phyloP scores from a whole-genome alignment of 129 eudicot species.

The Kitagawia praeruptora region DNA sequence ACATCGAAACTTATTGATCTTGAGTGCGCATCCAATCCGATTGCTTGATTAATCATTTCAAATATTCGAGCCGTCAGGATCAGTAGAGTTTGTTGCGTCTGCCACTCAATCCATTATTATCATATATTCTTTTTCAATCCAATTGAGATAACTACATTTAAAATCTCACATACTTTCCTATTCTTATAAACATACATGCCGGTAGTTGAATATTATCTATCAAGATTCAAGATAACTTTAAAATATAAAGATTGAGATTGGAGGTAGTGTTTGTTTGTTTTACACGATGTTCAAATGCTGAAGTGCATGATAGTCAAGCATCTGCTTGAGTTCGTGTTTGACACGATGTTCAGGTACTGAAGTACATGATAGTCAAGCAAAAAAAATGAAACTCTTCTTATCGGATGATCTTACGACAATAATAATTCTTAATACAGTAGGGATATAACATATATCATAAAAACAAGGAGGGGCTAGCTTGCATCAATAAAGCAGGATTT shows the following conservation, averaged over 20 bases:
- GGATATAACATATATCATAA: neutral
- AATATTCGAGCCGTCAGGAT: neutral
- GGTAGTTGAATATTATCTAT: neutral
- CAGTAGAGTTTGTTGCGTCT: neutral
- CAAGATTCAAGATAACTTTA: neutral
- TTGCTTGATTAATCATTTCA: neutral
- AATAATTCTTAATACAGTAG: neutral
- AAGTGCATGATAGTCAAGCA: neutral
- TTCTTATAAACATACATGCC: neutral
- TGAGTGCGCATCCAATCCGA: neutral
- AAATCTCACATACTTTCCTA: neutral
- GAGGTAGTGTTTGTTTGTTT: neutral
- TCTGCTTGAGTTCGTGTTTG: too few species aligned
- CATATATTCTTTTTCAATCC: conserved; percentile 1
- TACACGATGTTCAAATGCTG: neutral
- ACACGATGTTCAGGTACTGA: neutral
- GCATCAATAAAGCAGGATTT: neutral
- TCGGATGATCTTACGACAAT: too few species aligned
- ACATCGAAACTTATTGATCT: neutral
- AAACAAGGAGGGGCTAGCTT: neutral
- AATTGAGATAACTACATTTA: neutral
- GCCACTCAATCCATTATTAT: neutral
- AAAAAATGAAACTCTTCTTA: too few species aligned
- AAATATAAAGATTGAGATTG: neutral
- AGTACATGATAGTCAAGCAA: neutral